phyloP scores from a whole-genome alignment of 176 grass and related monocot species.

The Puya raimondii region DNA sequence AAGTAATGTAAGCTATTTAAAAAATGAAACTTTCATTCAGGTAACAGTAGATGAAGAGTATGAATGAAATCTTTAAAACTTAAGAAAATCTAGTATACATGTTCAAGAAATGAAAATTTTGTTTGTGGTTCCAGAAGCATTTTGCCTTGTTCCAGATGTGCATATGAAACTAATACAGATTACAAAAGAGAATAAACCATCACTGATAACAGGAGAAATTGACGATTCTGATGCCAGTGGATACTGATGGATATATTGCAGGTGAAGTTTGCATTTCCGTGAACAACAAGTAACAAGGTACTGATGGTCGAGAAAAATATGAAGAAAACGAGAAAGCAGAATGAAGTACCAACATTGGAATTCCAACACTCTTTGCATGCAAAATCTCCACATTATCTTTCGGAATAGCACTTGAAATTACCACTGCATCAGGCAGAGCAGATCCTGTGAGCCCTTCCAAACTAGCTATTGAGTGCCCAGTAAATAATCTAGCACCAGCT shows the following conservation, averaged over 20 bases:
- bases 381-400: conserved; percentile 15
- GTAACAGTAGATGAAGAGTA: background rate
- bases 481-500: conserved; percentile 8
- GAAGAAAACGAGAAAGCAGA: background rate
- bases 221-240: background rate
- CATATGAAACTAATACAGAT: background rate
- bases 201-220: background rate
- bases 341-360: conserved; percentile 12
- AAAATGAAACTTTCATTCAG: background rate
- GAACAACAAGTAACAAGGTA: background rate
- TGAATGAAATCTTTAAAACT: background rate
- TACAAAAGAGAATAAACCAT: background rate
- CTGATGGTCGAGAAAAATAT: conserved; percentile 2
- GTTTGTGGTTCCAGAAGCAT: too few relatives aligned
- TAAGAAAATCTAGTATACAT: background rate
- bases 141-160: too few relatives aligned
- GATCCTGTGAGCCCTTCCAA: background rate
- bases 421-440: background rate
- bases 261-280: background rate
- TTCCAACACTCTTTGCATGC: conserved; percentile 2
- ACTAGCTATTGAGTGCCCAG: conserved; percentile 6
- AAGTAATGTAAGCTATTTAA: background rate
- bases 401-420: conserved; percentile 20
- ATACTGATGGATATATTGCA: too few relatives aligned
- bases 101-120: too few relatives aligned